Evolutionary conservation across 2,329 filamentous ascomycete genomes (phyloP), one percentile per base, ranked within the genome.

Genomic region (Purpureocillium takamizusanense): DNA sequence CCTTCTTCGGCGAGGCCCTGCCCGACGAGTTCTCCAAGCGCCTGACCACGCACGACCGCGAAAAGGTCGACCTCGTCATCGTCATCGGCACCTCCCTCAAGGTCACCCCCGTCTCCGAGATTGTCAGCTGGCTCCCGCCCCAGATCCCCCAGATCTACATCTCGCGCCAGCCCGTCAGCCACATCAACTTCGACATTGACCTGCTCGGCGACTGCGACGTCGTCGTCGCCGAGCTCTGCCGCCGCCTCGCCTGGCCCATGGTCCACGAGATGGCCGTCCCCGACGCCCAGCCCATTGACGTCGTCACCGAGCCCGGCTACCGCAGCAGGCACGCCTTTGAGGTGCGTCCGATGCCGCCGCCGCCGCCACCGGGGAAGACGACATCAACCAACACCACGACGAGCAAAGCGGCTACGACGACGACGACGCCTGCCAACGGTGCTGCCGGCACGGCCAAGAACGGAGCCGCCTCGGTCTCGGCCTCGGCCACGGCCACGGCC

Each of bases 81-180:
- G 89, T 97, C 48, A 95, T 98, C 52, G 92, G 92, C 46, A 98
- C 92, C 1, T 92, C 84, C 23, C 78, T 98, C 55, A 95, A 97
- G 60, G 92, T 98, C 3, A 88, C 87, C 2, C 92, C 92, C 27
- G 92, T 98, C 3, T 89, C 85, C 27, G 89, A 97, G 60, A 86
- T 98, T 34, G 84, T 88, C 2, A 82, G 83, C 28, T 84, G 83
- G 51, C 60, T 95, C 32, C 86, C 86, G 2, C 65, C 78, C n/a
- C 61, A 85, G 42, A 78, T 95, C 30, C 89, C 89, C 7, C 88
- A 95, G 62, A 85, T 95, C 45, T 94, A 92, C 62, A 86, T 95
- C 50, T 89, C 83, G 14, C 78, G 86, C 48, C 83, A 85, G 65
- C 82, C 87, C 3, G 86, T 95, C 39, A 72, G 71, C 28, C 90